Conservation (phyloP, 768 basidiomycete species). For the Mycena olivaceomarginata region DNA sequence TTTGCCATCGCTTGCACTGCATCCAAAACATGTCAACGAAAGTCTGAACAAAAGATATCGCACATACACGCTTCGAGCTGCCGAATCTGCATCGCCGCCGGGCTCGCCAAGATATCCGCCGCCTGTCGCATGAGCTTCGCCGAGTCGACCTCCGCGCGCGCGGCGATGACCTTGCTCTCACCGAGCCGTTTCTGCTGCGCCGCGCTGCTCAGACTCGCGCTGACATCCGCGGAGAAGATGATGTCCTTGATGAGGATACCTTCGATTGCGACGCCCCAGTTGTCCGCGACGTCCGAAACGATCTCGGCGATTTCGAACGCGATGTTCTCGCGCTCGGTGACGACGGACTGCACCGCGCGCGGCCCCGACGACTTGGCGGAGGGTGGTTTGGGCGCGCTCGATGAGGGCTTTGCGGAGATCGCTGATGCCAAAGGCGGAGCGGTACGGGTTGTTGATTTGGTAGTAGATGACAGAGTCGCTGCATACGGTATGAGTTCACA, state of each 20-base stretch:
- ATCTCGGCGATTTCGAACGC: constrained; percentile 98
- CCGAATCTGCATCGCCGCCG: constrained; percentile 98
- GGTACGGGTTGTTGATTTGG: constrained; percentile 93
- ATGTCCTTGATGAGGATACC: constrained; percentile 97
- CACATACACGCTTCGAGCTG: constrained; percentile 90
- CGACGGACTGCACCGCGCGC: constrained; percentile 94
- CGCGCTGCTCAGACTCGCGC: constrained; percentile 93
- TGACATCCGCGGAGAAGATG: constrained; percentile 93
- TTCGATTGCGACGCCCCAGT: constrained; percentile 98
- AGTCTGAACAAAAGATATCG: not conserved
- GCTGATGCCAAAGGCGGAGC: constrained; percentile 94
- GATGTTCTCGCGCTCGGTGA: constrained; percentile 97
- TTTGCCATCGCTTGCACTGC: constrained; percentile 95
- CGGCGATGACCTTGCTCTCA: constrained; percentile 97
- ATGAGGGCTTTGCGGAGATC: constrained; percentile 91
- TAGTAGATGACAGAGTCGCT: constrained; percentile 96
- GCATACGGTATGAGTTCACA: not conserved
- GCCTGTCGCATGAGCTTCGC: constrained; percentile 98
- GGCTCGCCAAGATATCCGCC: constrained; percentile 94
- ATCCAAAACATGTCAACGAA: constrained; percentile 3
- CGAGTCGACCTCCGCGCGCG: constrained; percentile 95
- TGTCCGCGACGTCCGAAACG: constrained; percentile 93
- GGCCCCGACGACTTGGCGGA: constrained; percentile 99
- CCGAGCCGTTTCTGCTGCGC: constrained; percentile 98
- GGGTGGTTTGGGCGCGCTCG: constrained; percentile 94